phyloP scores from a whole-genome alignment of 2,329 filamentous ascomycete species.

The Cyclaneusma minus region DNA sequence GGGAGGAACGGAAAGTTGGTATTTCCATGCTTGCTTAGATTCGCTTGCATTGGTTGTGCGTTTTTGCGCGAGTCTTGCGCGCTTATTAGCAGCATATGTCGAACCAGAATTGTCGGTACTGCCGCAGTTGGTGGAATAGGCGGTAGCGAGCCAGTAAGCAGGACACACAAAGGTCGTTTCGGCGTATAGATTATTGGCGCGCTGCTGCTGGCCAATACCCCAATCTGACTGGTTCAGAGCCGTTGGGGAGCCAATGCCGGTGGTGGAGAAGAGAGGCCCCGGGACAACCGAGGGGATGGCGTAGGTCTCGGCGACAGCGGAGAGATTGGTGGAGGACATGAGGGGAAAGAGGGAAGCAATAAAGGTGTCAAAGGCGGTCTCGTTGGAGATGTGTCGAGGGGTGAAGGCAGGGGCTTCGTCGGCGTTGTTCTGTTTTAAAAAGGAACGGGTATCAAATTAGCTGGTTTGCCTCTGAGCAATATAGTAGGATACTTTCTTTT shows the following conservation, averaged over 20 bases:
- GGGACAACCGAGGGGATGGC: conserved; percentile 6
- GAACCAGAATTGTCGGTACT: too few species aligned
- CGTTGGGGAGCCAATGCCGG: conserved; percentile 19
- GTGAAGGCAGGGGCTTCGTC: conserved; percentile 32
- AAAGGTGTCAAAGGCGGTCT: conserved; percentile 23
- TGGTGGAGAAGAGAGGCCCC: conserved; percentile 18
- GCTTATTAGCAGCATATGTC: too few species aligned
- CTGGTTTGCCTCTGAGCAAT: too few species aligned
- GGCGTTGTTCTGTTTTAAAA: conserved; percentile 26
- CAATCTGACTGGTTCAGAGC: conserved; percentile 27
- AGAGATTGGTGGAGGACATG: conserved; percentile 23
- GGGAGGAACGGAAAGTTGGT: conserved; percentile 25
- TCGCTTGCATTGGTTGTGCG: too few species aligned
- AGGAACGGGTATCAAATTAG: neutral
- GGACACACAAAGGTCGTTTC: conserved; percentile 38
- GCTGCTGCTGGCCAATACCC: conserved; percentile 32
- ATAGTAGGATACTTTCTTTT: too few species aligned
- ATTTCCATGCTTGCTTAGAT: conserved; percentile 24
- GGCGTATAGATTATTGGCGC: conserved; percentile 31
- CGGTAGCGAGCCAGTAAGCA: conserved; percentile 32
- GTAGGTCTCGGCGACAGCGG: conserved; percentile 10
- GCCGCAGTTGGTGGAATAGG: conserved; percentile 21
- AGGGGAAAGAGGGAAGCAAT: conserved; percentile 24
- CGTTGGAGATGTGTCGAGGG: conserved; percentile 26
- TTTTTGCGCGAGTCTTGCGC: too few species aligned